phyloP scores from a whole-genome alignment of 768 basidiomycete species.

The Termitomyces eurrhizus region DNA sequence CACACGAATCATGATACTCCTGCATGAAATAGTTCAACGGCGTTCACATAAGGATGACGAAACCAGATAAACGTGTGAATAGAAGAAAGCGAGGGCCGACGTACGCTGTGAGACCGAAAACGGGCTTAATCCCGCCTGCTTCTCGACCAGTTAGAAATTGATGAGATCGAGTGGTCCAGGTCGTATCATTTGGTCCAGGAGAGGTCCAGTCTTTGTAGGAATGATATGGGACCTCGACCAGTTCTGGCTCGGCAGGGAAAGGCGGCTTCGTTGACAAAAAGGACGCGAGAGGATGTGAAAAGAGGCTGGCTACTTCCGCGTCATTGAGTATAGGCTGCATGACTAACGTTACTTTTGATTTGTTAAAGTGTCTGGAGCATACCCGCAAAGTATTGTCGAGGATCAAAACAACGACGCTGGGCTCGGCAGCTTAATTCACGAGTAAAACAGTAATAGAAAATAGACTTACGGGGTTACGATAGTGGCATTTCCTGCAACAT shows the following conservation, averaged over 20 bases:
- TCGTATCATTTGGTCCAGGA: slow-evolving; percentile 33
- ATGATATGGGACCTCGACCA: slow-evolving; percentile 60
- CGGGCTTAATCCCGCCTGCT: slow-evolving; percentile 80
- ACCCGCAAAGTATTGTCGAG: slow-evolving; percentile 75
- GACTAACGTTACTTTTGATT: neutral
- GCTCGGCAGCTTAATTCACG: neutral
- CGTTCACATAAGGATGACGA: neutral
- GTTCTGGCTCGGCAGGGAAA: slow-evolving; percentile 49
- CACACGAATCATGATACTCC: slow-evolving; percentile 41
- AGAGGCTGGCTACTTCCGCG: slow-evolving; percentile 74
- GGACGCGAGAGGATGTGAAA: slow-evolving; percentile 78
- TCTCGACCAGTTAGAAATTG: slow-evolving; percentile 85
- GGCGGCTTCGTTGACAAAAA: slow-evolving; percentile 65
- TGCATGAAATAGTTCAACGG: slow-evolving; percentile 12
- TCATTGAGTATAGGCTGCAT: slow-evolving; percentile 73
- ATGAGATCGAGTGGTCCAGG: slow-evolving; percentile 55
- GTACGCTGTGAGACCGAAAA: slow-evolving; percentile 85
- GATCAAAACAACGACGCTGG: slow-evolving; percentile 81
- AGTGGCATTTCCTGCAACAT: slow-evolving; percentile 64
- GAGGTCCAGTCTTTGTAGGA: slow-evolving; percentile 53
- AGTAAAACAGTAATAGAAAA: neutral
- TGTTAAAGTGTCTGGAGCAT: slow-evolving; percentile 13
- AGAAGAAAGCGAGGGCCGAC: slow-evolving; percentile 24
- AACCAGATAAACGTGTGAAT: neutral
- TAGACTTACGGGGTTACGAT: slow-evolving; percentile 79